A percentile compares a stretch with the other conserved stretches of the same genome.
Evolutionary conservation across 805 yeast species (phyloP).

Genomic region (Starmerella sp.): DNA sequence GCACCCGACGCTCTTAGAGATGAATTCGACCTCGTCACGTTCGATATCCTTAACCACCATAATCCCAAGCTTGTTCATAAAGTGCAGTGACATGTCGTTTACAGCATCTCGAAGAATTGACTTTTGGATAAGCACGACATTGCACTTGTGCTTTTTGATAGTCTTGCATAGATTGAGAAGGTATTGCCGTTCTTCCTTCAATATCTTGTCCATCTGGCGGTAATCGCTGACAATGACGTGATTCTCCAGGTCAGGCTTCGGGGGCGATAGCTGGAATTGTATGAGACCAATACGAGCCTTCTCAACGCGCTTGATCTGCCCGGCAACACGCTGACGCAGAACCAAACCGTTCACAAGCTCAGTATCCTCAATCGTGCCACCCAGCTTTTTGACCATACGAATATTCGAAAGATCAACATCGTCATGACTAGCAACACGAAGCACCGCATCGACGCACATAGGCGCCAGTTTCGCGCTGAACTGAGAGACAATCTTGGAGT

Average conservation of each 20-base stretch:
- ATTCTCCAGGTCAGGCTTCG: slow-evolving; percentile 96
- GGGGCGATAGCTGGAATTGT: slow-evolving; percentile 93
- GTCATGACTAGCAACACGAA: slow-evolving; percentile 56
- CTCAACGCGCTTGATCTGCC: slow-evolving; percentile 90
- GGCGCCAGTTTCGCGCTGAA: slow-evolving; percentile 79
- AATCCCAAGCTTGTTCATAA: slow-evolving; percentile 82
- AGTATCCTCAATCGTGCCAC: slow-evolving; percentile 97
- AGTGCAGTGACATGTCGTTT: slow-evolving; percentile 87
- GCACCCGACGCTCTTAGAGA: slow-evolving; percentile 76
- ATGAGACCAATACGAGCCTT: slow-evolving; percentile 82
- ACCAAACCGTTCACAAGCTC: slow-evolving; percentile 81
- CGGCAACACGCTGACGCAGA: slow-evolving; percentile 79
- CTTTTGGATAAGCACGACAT: slow-evolving; percentile 79
- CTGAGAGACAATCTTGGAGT: slow-evolving; percentile 92
- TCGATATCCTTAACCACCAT: slow-evolving; percentile 92
- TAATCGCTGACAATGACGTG: slow-evolving; percentile 95
- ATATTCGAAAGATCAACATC: slow-evolving; percentile 80
- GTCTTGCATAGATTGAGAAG: slow-evolving; percentile 88
- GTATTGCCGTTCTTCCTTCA: slow-evolving; percentile 95
- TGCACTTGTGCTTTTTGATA: slow-evolving; percentile 93
- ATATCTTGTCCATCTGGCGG: slow-evolving; percentile 97
- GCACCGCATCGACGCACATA: slow-evolving; percentile 84
- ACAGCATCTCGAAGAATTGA: slow-evolving; percentile 93
- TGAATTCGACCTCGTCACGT: slow-evolving; percentile 91
- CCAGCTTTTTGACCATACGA: slow-evolving; percentile 82